Conservation (phyloP, 2,329 filamentous ascomycete genomes). For the Chrysosporium queenslandicum region DNA sequence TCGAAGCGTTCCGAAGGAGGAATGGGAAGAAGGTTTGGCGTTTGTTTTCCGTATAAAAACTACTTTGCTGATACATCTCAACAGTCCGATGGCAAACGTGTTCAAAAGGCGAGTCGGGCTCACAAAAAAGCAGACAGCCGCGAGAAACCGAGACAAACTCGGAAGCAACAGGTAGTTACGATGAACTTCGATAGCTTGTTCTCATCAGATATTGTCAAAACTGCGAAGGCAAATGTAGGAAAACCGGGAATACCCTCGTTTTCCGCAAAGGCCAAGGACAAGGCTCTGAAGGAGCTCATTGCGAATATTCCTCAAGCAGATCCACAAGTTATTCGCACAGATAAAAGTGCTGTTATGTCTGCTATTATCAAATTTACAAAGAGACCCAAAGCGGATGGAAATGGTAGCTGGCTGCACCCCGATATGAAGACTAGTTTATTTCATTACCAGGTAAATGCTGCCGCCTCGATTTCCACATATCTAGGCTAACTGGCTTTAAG, state of each 20-base stretch:
- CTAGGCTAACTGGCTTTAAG: constrained; percentile 18
- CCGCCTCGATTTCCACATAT: background rate
- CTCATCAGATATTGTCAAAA: constrained; percentile 10
- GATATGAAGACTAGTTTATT: constrained; percentile 28
- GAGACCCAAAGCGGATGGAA: constrained; percentile 22
- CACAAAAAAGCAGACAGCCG: background rate
- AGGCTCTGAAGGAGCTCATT: constrained; percentile 28
- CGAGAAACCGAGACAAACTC: background rate
- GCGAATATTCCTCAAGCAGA: constrained; percentile 24
- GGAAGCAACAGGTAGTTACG: background rate
- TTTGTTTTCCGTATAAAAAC: background rate
- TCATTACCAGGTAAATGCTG: constrained; percentile 27
- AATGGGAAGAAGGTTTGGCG: background rate
- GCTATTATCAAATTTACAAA: constrained; percentile 25
- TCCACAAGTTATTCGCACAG: constrained; percentile 19
- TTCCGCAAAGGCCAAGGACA: constrained; percentile 19
- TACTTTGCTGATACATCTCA: background rate
- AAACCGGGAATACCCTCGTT: constrained; percentile 22
- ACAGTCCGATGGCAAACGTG: background rate
- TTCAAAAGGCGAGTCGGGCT: background rate
- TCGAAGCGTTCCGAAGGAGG: constrained; percentile 1
- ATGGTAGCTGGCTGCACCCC: constrained; percentile 26
- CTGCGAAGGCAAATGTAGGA: constrained; percentile 19
- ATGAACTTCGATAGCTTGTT: constrained; percentile 14
- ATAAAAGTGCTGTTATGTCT: constrained; percentile 21